Percentiles rank a stretch among this genome's conserved stretches.
Conservation (phyloP, 2,329 filamentous ascomycete genomes). For the Claviceps fusiformis region DNA sequence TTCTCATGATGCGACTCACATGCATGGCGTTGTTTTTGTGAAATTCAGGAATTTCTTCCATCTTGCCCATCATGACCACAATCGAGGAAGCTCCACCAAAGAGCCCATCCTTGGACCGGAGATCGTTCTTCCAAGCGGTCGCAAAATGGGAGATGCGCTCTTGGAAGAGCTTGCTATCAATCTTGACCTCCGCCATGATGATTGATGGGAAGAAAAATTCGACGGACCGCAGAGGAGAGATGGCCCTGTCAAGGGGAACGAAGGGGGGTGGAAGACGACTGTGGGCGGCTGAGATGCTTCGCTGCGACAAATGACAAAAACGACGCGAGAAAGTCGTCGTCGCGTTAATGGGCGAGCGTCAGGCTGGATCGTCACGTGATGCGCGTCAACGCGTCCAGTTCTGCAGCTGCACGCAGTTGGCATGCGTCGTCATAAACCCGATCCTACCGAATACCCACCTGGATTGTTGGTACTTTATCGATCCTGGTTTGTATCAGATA, state of each 20-base stretch:
- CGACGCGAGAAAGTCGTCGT: conserved; percentile 25
- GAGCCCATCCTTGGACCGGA: conserved; percentile 69
- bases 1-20: conserved; percentile 36
- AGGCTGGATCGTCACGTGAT: conserved; percentile 21
- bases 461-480: neutral
- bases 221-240: conserved; percentile 13
- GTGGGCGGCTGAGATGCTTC: conserved; percentile 12
- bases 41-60: conserved; percentile 73
- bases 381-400: conserved; percentile 10
- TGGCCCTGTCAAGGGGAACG: conserved; percentile 3
- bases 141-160: conserved; percentile 80
- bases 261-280: conserved; percentile 4
- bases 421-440: neutral
- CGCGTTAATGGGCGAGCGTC: conserved; percentile 26
- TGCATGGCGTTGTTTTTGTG: conserved; percentile 96
- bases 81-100: conserved; percentile 83
- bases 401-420: neutral
- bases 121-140: conserved; percentile 91
- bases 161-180: conserved; percentile 88
- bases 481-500: too few species aligned
- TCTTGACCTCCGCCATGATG: conserved; percentile 72
- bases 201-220: conserved; percentile 19
- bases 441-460: neutral
- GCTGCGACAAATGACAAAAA: conserved; percentile 14
- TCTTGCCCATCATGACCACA: conserved; percentile 86